Evolutionary conservation across 2,329 filamentous ascomycete genomes (phyloP).

Genomic region (Rutstroemia sp.): DNA sequence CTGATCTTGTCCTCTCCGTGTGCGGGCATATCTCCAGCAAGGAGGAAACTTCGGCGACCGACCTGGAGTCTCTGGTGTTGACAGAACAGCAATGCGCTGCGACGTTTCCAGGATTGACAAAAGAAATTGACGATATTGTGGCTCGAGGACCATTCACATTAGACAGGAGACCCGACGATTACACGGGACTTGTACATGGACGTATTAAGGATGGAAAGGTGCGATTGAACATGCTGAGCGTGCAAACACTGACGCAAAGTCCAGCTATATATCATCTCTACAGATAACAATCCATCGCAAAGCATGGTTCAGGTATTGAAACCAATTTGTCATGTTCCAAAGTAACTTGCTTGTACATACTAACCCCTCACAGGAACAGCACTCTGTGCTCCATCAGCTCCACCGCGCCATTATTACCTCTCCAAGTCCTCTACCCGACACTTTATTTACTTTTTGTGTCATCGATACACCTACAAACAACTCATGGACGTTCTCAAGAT

Average conservation of each 20-base stretch:
- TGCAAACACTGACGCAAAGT: neutral
- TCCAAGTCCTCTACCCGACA: constrained; percentile 40
- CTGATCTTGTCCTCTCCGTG: neutral
- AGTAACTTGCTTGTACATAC: constrained; percentile 16
- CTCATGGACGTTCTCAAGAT: constrained; percentile 41
- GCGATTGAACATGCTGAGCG: neutral
- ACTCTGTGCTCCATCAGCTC: constrained; percentile 46
- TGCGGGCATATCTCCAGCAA: neutral
- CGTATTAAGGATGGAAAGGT: constrained; percentile 38
- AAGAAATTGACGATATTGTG: constrained; percentile 39
- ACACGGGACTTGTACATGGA: constrained; percentile 35
- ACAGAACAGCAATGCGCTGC: constrained; percentile 36
- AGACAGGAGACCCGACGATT: constrained; percentile 28
- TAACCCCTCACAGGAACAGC: constrained; percentile 33
- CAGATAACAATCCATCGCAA: constrained; percentile 34
- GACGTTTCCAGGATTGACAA: constrained; percentile 40
- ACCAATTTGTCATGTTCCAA: neutral
- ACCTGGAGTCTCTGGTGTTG: constrained; percentile 24
- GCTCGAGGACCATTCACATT: constrained; percentile 38
- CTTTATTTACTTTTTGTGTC: constrained; percentile 45
- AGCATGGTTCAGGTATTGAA: constrained; percentile 35
- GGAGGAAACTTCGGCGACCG: too few relatives aligned
- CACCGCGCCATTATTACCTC: constrained; percentile 44
- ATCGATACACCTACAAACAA: constrained; percentile 40
- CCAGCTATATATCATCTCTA: constrained; percentile 39